A percentile compares a stretch with the other conserved stretches of the same genome.
These are phyloP conservation scores for Chrysoporthe cubensis DNA, from an alignment of 2,329 filamentous ascomycete species.

Conservation along the genomic window DNA sequence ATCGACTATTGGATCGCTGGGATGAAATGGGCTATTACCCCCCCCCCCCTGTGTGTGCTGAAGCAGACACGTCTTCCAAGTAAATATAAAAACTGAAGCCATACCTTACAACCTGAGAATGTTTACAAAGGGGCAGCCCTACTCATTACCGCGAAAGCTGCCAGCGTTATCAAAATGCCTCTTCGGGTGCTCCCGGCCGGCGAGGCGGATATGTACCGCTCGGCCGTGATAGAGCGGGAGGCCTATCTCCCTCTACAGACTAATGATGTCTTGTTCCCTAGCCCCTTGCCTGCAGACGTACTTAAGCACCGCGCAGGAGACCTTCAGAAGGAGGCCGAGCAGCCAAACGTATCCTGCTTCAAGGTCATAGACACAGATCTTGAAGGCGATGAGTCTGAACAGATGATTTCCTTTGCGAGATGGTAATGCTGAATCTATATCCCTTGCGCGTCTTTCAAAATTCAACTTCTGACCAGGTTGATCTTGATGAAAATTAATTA, in stretches of 20 bases:
- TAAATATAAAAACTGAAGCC: too few relatives aligned
- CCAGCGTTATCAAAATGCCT: slow-evolving; percentile 38
- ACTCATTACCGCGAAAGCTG: too few relatives aligned
- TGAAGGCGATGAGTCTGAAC: slow-evolving; percentile 30
- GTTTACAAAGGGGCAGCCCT: neutral
- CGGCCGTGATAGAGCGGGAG: slow-evolving; percentile 42
- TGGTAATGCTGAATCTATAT: slow-evolving; percentile 29
- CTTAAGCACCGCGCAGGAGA: slow-evolving; percentile 23
- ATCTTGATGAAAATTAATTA: neutral
- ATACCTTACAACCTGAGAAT: neutral
- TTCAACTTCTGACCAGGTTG: neutral
- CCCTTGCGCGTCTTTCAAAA: too few relatives aligned
- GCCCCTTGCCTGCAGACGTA: slow-evolving; percentile 21
- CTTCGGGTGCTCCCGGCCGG: slow-evolving; percentile 42
- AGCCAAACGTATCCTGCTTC: slow-evolving; percentile 35
- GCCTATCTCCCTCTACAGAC: slow-evolving; percentile 42
- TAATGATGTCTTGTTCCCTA: slow-evolving; percentile 38
- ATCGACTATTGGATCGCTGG: too few relatives aligned
- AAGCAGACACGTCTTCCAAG: too few relatives aligned
- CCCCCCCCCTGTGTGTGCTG: too few relatives aligned
- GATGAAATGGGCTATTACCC: too few relatives aligned
- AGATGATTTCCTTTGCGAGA: slow-evolving; percentile 40
- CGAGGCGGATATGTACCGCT: slow-evolving; percentile 41
- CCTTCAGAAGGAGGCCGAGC: slow-evolving; percentile 28
- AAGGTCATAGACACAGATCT: slow-evolving; percentile 42